These are phyloP conservation scores for Hylodesmum podocarpum DNA, from an alignment of 306 rosid genomes.

Conservation along the genomic window DNA sequence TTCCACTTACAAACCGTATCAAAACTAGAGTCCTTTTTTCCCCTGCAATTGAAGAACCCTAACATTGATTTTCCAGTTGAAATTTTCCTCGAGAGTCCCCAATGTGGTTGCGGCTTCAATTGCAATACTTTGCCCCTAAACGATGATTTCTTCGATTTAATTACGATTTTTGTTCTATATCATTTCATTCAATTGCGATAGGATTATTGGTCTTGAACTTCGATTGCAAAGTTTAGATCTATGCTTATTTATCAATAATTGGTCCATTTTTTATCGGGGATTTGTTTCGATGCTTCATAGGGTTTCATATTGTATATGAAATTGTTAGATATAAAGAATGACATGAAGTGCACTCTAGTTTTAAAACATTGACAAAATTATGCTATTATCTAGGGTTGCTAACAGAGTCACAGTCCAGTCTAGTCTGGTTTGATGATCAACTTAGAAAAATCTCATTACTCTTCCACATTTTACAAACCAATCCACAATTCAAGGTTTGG, in stretches of 20 bases:
- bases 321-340: slow-evolving; percentile 5
- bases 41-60: too few relatives aligned
- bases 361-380: not conserved
- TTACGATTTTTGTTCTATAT: not conserved
- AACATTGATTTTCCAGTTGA: too few relatives aligned
- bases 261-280: not conserved
- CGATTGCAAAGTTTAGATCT: slow-evolving; percentile 11
- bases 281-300: not conserved
- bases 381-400: slow-evolving; percentile 6
- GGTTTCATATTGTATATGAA: not conserved
- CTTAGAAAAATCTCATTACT: not conserved
- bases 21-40: too few relatives aligned
- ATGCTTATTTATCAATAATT: too few relatives aligned
- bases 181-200: not conserved
- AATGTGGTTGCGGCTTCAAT: slow-evolving; percentile 43
- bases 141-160: slow-evolving; percentile 36
- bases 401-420: not conserved
- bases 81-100: slow-evolving; percentile 35
- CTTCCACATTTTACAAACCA: not conserved
- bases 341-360: not conserved
- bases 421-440: slow-evolving; percentile 20
- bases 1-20: too few relatives aligned
- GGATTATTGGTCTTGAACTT: not conserved
- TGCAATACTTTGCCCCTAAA: not conserved
- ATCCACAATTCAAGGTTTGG: slow-evolving; percentile 6